A percentile compares a stretch with the other conserved stretches of the same genome.
Conservation (phyloP, 148 eudicot genomes). For the Nepenthes mirabilis region DNA sequence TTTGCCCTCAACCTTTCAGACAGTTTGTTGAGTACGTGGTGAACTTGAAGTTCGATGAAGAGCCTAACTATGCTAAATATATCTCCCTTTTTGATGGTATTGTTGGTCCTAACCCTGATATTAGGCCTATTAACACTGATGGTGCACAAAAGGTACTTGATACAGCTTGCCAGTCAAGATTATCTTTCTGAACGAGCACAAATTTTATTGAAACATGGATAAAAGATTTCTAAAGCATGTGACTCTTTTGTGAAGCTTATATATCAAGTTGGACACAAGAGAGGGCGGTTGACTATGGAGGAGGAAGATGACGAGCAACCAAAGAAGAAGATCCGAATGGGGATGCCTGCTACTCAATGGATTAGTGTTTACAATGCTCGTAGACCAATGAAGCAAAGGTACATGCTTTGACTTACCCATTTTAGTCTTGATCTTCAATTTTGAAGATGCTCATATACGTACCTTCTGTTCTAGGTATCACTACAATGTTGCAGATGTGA, state of each 20-base stretch:
- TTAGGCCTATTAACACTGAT: constrained; percentile 13
- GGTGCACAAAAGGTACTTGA: constrained; percentile 12
- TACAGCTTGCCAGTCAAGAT: background rate
- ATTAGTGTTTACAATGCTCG: constrained; percentile 10
- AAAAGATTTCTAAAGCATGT: background rate
- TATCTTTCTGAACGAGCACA: background rate
- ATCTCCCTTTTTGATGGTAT: constrained; percentile 10
- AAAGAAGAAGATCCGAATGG: constrained; percentile 10
- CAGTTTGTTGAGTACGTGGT: constrained; percentile 11
- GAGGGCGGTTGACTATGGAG: constrained; percentile 3
- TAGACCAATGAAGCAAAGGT: constrained; percentile 12
- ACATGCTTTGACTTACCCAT: background rate
- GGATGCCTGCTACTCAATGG: constrained; percentile 14
- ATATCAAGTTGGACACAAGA: constrained; percentile 9
- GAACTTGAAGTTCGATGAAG: constrained; percentile 14
- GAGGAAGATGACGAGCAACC: constrained; percentile 11
- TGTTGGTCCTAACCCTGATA: constrained; percentile 7
- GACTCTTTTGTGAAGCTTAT: background rate
- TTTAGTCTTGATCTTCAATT: background rate
- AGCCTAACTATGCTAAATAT: constrained; percentile 10
- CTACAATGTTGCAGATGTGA: constrained; percentile 9
- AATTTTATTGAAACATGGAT: background rate
- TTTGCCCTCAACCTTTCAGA: constrained; percentile 8
- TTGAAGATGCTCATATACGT: background rate
- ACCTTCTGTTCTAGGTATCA: constrained; percentile 1